These are phyloP conservation scores for Penicillium canariense DNA, from an alignment of 495 filamentous ascomycete species.

Conservation along the genomic window DNA sequence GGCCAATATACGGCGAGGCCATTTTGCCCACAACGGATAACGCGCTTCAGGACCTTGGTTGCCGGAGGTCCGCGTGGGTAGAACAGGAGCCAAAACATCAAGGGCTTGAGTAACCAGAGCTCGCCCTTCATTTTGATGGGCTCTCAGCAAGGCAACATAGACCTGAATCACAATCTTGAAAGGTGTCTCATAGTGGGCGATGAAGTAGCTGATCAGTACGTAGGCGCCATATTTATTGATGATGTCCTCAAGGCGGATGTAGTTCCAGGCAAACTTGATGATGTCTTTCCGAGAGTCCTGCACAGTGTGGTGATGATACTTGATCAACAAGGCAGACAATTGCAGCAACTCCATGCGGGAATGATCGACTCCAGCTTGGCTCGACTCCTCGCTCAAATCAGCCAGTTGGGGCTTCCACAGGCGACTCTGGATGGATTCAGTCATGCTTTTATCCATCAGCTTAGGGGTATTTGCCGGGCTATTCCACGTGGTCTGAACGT, in stretches of 20 bases:
- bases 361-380: constrained; percentile 87
- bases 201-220: constrained; percentile 95
- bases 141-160: constrained; percentile 83
- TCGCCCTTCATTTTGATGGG: constrained; percentile 92
- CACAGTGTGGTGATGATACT: constrained; percentile 81
- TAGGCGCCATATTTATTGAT: constrained; percentile 99
- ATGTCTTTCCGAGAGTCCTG: constrained; percentile 94
- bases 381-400: constrained; percentile 80
- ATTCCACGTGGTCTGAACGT: constrained; percentile 66
- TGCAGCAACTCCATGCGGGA: constrained; percentile 95
- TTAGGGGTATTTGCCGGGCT: constrained; percentile 59
- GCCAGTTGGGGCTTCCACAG: constrained; percentile 88
- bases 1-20: constrained; percentile 83
- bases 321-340: constrained; percentile 88
- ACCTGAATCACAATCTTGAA: constrained; percentile 94
- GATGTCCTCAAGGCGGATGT: constrained; percentile 93
- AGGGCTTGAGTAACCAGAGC: constrained; percentile 90
- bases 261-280: constrained; percentile 99
- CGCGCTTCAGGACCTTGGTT: constrained; percentile 49
- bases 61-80: constrained; percentile 63
- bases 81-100: constrained; percentile 87
- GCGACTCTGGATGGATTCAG: constrained; percentile 87
- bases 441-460: constrained; percentile 83
- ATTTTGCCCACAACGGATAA: constrained; percentile 83
- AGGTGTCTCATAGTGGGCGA: constrained; percentile 93